These are phyloP conservation scores for Aspergillus puulaauensis DNA, from an alignment of 2,329 filamentous ascomycete genomes.

Conservation along the genomic window DNA sequence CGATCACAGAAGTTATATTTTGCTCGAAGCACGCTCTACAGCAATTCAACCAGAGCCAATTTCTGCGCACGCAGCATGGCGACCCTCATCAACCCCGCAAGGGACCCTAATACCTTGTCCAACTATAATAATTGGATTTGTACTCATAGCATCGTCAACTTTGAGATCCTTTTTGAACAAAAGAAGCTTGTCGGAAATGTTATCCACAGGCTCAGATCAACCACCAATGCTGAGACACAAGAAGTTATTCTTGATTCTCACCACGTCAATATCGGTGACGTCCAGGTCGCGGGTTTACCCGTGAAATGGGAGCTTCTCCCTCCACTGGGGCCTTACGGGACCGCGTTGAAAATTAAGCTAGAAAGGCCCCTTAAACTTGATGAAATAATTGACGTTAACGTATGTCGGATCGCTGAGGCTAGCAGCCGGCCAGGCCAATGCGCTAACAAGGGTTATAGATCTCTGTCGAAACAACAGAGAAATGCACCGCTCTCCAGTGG, in stretches of 20 bases:
- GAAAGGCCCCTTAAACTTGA: slow-evolving; percentile 48
- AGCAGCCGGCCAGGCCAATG: background rate
- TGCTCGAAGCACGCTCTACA: background rate
- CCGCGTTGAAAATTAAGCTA: slow-evolving; percentile 49
- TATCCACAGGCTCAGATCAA: slow-evolving; percentile 70
- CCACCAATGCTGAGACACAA: slow-evolving; percentile 69
- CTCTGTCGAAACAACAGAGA: slow-evolving; percentile 74
- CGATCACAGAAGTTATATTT: background rate
- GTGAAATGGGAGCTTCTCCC: slow-evolving; percentile 70
- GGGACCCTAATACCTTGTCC: slow-evolving; percentile 86
- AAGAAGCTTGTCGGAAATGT: slow-evolving; percentile 77
- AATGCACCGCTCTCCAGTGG: slow-evolving; percentile 94
- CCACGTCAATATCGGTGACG: slow-evolving; percentile 69
- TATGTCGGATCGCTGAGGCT: slow-evolving; percentile 22
- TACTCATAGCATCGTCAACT: slow-evolving; percentile 75
- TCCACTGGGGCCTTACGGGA: slow-evolving; percentile 67
- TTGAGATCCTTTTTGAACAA: slow-evolving; percentile 79
- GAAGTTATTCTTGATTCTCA: slow-evolving; percentile 90
- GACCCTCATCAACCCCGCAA: slow-evolving; percentile 45
- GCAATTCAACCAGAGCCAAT: slow-evolving; percentile 1
- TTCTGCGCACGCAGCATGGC: slow-evolving; percentile 36
- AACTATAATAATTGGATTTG: slow-evolving; percentile 91
- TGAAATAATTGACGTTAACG: slow-evolving; percentile 49
- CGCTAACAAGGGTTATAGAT: slow-evolving; percentile 50
- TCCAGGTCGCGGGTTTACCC: slow-evolving; percentile 66